Percentiles rank a stretch among this genome's conserved stretches.
phyloP scores from a whole-genome alignment of 345 rosid species.

The Euphorbia pulcherrima region DNA sequence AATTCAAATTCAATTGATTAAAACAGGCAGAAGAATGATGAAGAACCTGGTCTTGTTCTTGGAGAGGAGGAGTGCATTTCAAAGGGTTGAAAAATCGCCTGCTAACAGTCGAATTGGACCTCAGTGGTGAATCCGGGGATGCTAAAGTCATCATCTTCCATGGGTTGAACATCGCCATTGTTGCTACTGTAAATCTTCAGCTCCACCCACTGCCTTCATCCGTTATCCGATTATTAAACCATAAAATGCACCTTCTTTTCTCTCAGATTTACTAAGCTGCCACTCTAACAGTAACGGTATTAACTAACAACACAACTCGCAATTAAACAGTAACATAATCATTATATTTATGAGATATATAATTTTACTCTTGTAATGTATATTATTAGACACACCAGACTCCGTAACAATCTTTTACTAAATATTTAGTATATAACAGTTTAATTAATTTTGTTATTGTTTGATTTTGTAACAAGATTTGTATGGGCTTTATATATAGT shows the following conservation, averaged over 20 bases:
- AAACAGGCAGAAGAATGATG: neutral
- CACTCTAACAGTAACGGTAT: neutral
- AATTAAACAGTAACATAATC: too few species aligned
- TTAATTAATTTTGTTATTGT: too few species aligned
- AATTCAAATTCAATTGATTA: too few species aligned
- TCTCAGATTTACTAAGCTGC: neutral
- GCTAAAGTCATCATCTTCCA: conserved; percentile 5
- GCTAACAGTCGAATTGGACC: neutral
- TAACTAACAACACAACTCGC: too few species aligned
- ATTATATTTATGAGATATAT: too few species aligned
- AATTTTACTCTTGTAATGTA: too few species aligned
- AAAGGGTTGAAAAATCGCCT: conserved; percentile 27
- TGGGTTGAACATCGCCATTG: conserved; percentile 20
- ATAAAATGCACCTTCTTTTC: neutral
- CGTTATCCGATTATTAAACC: neutral
- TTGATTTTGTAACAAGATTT: too few species aligned
- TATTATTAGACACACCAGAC: too few species aligned
- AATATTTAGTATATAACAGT: too few species aligned
- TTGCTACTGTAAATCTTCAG: too few species aligned
- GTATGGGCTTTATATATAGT: too few species aligned
- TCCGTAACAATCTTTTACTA: too few species aligned
- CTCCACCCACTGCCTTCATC: neutral
- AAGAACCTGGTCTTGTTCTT: conserved; percentile 31
- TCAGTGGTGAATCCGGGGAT: conserved; percentile 1
- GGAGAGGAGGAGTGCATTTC: conserved; percentile 40